Conservation (phyloP, 148 eudicot species). For the Nepenthes gracilis region DNA sequence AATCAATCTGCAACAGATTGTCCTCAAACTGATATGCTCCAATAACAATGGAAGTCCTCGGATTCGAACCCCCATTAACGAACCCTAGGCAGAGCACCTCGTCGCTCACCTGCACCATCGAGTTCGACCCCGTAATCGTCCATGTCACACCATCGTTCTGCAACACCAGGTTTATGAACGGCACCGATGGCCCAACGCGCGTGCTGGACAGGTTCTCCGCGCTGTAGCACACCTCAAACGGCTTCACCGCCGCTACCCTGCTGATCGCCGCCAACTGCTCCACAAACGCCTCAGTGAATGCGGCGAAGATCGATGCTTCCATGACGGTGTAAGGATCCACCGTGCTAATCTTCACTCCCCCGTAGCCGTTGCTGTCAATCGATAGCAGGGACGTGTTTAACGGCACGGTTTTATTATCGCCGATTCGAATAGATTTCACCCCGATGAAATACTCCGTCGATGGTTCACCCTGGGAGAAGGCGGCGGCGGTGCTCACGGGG, state of each 20-base stretch:
- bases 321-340: constrained; percentile 50
- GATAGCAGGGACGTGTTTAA: constrained; percentile 30
- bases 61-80: constrained; percentile 40
- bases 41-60: constrained; percentile 53
- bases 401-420: constrained; percentile 8
- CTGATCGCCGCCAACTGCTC: constrained; percentile 13
- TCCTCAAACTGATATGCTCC: constrained; percentile 66
- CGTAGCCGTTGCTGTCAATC: constrained; percentile 34
- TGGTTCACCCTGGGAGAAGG: constrained; percentile 33
- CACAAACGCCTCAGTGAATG: constrained; percentile 17
- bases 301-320: constrained; percentile 39
- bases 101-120: constrained; percentile 48
- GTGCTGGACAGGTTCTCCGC: constrained; percentile 19
- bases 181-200: constrained; percentile 46
- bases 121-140: constrained; percentile 46
- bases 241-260: constrained; percentile 31
- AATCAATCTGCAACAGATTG: constrained; percentile 59
- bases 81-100: constrained; percentile 44
- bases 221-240: constrained; percentile 40
- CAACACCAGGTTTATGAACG: constrained; percentile 39
- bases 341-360: constrained; percentile 71
- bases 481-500: constrained; percentile 43
- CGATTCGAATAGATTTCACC: constrained; percentile 29
- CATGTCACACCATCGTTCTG: constrained; percentile 28
- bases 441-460: constrained; percentile 57